Evolutionary conservation across 495 filamentous ascomycete species (phyloP).

Genomic region (Poronia punctata): DNA sequence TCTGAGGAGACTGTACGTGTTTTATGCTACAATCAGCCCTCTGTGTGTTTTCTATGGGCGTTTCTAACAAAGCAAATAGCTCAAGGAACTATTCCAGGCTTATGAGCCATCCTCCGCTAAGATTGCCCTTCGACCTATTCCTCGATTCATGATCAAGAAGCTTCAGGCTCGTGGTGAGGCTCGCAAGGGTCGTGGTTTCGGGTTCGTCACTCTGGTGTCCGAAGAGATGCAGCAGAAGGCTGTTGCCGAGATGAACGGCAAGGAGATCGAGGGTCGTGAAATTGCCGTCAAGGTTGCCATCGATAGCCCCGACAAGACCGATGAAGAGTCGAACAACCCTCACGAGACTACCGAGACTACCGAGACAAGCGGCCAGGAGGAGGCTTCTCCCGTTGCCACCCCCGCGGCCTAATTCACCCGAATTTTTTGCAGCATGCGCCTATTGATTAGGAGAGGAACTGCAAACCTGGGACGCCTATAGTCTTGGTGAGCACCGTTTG

Average conservation of each 20-base stretch:
- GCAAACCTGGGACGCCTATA: slow-evolving; percentile 12
- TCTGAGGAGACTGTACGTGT: slow-evolving; percentile 82
- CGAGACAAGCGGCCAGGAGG: slow-evolving; percentile 40
- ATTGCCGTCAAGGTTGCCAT: slow-evolving; percentile 99
- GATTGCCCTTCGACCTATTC: slow-evolving; percentile 96
- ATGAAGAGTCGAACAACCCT: slow-evolving; percentile 58
- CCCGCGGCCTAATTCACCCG: slow-evolving; percentile 20
- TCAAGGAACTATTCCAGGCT: slow-evolving; percentile 88
- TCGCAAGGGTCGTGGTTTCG: slow-evolving; percentile 98
- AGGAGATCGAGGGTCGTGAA: slow-evolving; percentile 95
- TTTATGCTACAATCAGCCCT: background rate
- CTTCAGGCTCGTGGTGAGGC: slow-evolving; percentile 94
- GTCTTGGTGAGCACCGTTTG: slow-evolving; percentile 16
- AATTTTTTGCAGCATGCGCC: slow-evolving; percentile 12
- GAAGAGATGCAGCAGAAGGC: slow-evolving; percentile 97
- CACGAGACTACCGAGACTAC: slow-evolving; percentile 34
- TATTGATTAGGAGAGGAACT: slow-evolving; percentile 14
- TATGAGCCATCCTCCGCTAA: slow-evolving; percentile 91
- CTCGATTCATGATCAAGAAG: slow-evolving; percentile 99
- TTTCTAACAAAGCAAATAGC: slow-evolving; percentile 54
- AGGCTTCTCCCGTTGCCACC: slow-evolving; percentile 22
- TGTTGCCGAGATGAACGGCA: slow-evolving; percentile 96
- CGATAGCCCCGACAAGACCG: slow-evolving; percentile 98
- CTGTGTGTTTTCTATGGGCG: too few relatives aligned
- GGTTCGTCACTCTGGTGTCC: slow-evolving; percentile 90